phyloP scores from a whole-genome alignment of 1,139 yeast genomes.

The Petasospora fabianii region DNA sequence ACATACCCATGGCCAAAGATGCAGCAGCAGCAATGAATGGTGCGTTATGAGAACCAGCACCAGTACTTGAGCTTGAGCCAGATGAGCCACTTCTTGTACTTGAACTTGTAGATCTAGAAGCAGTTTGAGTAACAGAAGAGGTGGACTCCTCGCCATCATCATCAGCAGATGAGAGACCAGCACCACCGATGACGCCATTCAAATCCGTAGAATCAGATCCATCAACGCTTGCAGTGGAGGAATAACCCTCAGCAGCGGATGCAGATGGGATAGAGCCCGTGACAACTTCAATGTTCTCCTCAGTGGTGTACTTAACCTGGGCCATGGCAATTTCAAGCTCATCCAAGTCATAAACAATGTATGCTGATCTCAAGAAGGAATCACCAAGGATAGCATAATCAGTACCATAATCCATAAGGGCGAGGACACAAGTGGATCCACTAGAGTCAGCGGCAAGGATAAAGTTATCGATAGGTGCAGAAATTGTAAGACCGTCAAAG shows the following conservation, averaged over 20 bases:
- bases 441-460: slow-evolving; percentile 11
- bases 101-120: not conserved
- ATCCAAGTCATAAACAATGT: slow-evolving; percentile 75
- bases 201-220: slow-evolving; percentile 4
- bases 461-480: slow-evolving; percentile 29
- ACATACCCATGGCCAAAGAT: slow-evolving; percentile 5
- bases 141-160: not conserved
- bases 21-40: slow-evolving; percentile 2
- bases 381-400: slow-evolving; percentile 57
- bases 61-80: not conserved
- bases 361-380: slow-evolving; percentile 66
- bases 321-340: slow-evolving; percentile 64
- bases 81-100: not conserved
- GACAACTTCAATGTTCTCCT: slow-evolving; percentile 43
- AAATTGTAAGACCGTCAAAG: slow-evolving; percentile 50
- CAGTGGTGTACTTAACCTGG: slow-evolving; percentile 43
- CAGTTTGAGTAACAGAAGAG: not conserved
- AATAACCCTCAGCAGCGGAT: slow-evolving; percentile 32
- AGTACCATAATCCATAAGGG: slow-evolving; percentile 30
- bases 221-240: slow-evolving; percentile 24
- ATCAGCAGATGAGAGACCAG: not conserved
- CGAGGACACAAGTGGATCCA: slow-evolving; percentile 32
- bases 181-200: slow-evolving; percentile 7
- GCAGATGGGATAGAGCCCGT: slow-evolving; percentile 45
- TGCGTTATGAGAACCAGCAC: not conserved